Evolutionary conservation across 768 basidiomycete genomes (phyloP).

Genomic region (Boletus insuetus): DNA sequence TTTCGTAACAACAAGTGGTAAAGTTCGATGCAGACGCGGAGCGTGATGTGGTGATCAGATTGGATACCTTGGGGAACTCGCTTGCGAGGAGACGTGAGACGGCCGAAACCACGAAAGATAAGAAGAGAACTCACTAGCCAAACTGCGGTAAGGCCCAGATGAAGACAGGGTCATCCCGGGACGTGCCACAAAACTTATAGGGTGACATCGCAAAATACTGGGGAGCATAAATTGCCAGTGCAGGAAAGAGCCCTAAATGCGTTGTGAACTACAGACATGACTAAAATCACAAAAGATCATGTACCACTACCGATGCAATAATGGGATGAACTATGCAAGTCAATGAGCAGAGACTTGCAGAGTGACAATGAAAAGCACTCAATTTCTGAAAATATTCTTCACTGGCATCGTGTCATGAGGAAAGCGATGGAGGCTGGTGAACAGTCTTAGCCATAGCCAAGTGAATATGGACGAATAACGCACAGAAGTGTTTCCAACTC

Average conservation of each 20-base stretch:
- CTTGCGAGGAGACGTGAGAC: neutral
- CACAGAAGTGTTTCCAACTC: slow-evolving; percentile 91
- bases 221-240: slow-evolving; percentile 78
- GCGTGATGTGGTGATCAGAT: slow-evolving; percentile 76
- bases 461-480: slow-evolving; percentile 22
- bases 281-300: neutral
- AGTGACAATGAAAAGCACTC: neutral
- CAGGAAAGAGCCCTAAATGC: slow-evolving; percentile 63
- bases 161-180: slow-evolving; percentile 64
- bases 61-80: slow-evolving; percentile 83
- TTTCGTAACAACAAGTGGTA: neutral
- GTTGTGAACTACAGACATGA: neutral
- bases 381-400: slow-evolving; percentile 14
- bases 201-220: slow-evolving; percentile 67
- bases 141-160: slow-evolving; percentile 59
- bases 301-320: slow-evolving; percentile 79
- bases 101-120: neutral
- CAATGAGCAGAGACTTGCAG: neutral
- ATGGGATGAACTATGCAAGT: slow-evolving; percentile 67
- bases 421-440: slow-evolving; percentile 84
- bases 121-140: slow-evolving; percentile 63
- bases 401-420: slow-evolving; percentile 99
- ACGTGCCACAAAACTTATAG: slow-evolving; percentile 56
- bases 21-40: slow-evolving; percentile 57
- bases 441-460: neutral